Evolutionary conservation across 441 rosid species (phyloP), one percentile per base, ranked within the genome.

Genomic region (Adansonia grandidieri): DNA sequence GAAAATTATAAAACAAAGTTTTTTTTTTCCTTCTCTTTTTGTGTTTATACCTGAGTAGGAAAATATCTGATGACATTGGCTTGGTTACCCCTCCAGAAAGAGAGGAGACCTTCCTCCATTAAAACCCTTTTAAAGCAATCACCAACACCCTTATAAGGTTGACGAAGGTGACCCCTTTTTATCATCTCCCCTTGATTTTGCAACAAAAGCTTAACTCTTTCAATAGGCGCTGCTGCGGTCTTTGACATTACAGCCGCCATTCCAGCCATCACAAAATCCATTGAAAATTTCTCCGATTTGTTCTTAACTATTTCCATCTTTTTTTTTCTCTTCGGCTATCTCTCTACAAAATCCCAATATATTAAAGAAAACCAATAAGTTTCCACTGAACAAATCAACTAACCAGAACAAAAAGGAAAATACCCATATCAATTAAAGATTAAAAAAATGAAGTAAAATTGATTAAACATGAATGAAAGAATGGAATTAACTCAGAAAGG

Each of bases 141-240:
- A 50, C 82, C 70, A 61, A 94, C 64, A 68, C 93, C 95, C 47
- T 79, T 40, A 77, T 96, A 94, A 77, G 97, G 97, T 57, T 74
- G 86, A 45, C 76, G 81, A 80, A 94, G 90, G 11, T 91, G 93
- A 51, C 96, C 93, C 75, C 93, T 87, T 82, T 91, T 96, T 2
- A 90, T 76, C 96, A 96, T 87, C 85, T 93, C 99, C 57, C 94
- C 98, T 84, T 94, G 98, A 82, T 91, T 96, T 88, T 94, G 99
- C 70, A 96, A 82, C 86, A 94, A 77, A 79, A 96, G 97, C 88
- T 94, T 96, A 53, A 94, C 99, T 81, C 99, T 90, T 80, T 96
- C 98, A 81, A 96, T 88, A 69, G 99, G 98, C 19, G 99, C 97
- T 13, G 89, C 98, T 28, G 92, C 90, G 70, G 87, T 91, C 87